Evolutionary conservation across 2,329 filamentous ascomycete genomes (phyloP).

Genomic region (Aspergillus sp.): DNA sequence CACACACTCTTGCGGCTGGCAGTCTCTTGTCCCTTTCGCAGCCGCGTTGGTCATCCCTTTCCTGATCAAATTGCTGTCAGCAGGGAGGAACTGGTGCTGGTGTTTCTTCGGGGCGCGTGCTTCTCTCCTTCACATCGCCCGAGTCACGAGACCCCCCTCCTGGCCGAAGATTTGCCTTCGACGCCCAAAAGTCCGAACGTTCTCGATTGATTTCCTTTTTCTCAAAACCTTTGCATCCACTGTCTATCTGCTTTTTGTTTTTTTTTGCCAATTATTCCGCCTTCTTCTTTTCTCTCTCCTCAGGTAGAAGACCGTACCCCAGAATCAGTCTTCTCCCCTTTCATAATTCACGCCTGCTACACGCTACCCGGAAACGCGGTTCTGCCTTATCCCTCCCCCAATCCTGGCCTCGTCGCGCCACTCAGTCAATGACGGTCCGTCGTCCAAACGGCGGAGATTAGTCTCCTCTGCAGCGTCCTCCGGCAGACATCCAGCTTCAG

Average conservation of each 20-base stretch:
- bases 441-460: conserved; percentile 37
- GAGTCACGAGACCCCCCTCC: background rate
- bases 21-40: background rate
- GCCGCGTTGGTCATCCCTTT: background rate
- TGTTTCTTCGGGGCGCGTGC: background rate
- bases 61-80: background rate
- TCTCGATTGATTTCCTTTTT: background rate
- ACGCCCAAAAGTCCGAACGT: background rate
- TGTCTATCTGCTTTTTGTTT: background rate
- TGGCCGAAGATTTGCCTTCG: background rate
- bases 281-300: conserved; percentile 4
- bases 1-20: background rate
- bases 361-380: background rate
- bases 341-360: no score
- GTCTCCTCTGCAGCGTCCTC: conserved; percentile 28
- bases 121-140: background rate
- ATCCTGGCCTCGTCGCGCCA: conserved; percentile 29
- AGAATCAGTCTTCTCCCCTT: no score
- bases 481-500: conserved; percentile 13
- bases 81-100: background rate
- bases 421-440: conserved; percentile 36
- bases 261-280: background rate
- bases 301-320: background rate
- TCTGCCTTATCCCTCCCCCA: background rate
- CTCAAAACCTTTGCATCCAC: background rate